phyloP scores from a whole-genome alignment of 306 rosid species.

The Carpinus fangiana region DNA sequence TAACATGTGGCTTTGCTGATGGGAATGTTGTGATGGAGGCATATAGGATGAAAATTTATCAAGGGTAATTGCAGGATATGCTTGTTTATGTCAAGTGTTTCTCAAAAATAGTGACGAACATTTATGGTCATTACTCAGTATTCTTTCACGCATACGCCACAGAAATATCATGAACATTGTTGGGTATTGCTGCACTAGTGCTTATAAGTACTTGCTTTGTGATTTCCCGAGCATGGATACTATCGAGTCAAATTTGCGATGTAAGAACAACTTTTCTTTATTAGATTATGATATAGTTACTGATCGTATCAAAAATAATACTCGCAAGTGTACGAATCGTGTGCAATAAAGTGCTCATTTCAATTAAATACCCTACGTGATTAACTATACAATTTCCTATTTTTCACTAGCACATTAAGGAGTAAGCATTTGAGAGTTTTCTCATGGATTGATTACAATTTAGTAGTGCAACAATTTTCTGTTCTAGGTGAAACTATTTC shows the following conservation, averaged over 20 bases:
- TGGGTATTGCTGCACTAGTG: slow-evolving; percentile 27
- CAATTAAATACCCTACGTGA: no score
- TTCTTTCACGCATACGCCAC: slow-evolving; percentile 22
- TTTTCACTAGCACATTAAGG: no score
- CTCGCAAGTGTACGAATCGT: no score
- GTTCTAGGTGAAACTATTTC: no score
- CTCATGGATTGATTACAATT: no score
- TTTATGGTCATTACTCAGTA: slow-evolving; percentile 16
- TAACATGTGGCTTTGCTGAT: slow-evolving; percentile 24
- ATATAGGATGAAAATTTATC: slow-evolving; percentile 2
- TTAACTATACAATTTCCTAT: no score
- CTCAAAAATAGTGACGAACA: neutral
- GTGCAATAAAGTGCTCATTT: no score
- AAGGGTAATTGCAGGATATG: slow-evolving; percentile 27
- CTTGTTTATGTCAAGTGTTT: slow-evolving; percentile 15
- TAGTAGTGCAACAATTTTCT: no score
- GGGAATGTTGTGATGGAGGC: neutral
- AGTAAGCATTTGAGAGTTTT: no score
- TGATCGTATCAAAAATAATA: no score
- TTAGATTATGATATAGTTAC: neutral
- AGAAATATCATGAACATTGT: slow-evolving; percentile 30
- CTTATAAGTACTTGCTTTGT: slow-evolving; percentile 19
- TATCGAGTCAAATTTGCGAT: neutral
- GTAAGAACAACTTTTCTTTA: slow-evolving; percentile 12
- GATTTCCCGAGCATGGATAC: slow-evolving; percentile 11